phyloP scores from a whole-genome alignment of 192 early-diverging fungal genomes.

The Coemansia sp. region DNA sequence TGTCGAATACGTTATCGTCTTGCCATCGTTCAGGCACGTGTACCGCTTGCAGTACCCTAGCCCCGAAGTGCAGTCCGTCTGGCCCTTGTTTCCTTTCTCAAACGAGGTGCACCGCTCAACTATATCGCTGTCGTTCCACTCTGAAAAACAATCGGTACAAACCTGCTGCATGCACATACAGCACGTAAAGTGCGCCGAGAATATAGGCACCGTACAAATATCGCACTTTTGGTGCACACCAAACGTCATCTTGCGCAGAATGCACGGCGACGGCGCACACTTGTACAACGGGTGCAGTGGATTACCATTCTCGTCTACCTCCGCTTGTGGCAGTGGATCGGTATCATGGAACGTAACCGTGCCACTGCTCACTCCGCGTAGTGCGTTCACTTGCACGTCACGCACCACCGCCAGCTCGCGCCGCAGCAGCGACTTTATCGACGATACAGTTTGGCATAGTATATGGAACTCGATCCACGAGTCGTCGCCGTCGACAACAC shows the following conservation, averaged over 20 bases:
- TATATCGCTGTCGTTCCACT: conserved; percentile 30
- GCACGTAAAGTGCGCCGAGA: conserved; percentile 41
- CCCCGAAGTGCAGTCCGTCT: background rate
- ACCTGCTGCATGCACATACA: conserved; percentile 34
- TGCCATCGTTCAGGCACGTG: conserved; percentile 8
- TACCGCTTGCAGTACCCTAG: conserved; percentile 28
- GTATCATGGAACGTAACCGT: conserved; percentile 15
- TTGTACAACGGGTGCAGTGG: conserved; percentile 29
- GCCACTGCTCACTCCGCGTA: conserved; percentile 5
- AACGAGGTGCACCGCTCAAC: conserved; percentile 4
- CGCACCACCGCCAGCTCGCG: conserved; percentile 40
- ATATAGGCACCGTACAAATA: conserved; percentile 30
- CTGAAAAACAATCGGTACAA: conserved; percentile 27
- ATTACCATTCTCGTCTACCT: conserved; percentile 6
- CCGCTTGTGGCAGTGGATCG: conserved; percentile 6
- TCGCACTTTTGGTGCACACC: conserved; percentile 30
- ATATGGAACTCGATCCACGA: conserved; percentile 37
- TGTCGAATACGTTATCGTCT: conserved; percentile 13
- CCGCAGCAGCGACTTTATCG: conserved; percentile 37
- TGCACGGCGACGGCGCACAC: conserved; percentile 31
- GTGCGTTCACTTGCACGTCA: conserved; percentile 13
- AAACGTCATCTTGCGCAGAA: conserved; percentile 30
- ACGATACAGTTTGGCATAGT: conserved; percentile 29
- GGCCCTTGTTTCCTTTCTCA: conserved; percentile 13
- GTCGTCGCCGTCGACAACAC: conserved; percentile 17